Percentiles rank a stretch among this genome's conserved stretches.
phyloP scores from a whole-genome alignment of 192 early-diverging fungal genomes.

The Martensiomyces pterosporus region DNA sequence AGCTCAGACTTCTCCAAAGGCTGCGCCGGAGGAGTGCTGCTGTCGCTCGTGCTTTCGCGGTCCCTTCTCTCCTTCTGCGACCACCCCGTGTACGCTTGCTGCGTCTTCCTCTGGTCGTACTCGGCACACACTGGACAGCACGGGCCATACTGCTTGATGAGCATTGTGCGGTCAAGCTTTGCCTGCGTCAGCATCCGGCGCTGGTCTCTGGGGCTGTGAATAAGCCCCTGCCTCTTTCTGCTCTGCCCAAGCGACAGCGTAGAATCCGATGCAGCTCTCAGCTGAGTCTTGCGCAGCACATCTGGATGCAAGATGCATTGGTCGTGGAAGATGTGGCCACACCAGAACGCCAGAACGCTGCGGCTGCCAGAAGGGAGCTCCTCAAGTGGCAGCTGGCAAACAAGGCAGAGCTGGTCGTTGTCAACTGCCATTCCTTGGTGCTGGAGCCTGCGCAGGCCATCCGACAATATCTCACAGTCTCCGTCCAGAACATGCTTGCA shows the following conservation, averaged over 20 bases:
- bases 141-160: conserved; percentile 26
- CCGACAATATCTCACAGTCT: conserved; percentile 78
- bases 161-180: conserved; percentile 36
- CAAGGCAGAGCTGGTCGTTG: conserved; percentile 42
- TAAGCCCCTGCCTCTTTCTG: conserved; percentile 6
- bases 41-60: too few relatives aligned
- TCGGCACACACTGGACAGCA: conserved; percentile 36
- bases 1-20: too few relatives aligned
- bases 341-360: conserved; percentile 77
- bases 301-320: conserved; percentile 68
- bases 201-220: conserved; percentile 19
- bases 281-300: conserved; percentile 36
- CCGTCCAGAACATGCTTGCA: conserved; percentile 86
- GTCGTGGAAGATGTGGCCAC: conserved; percentile 85
- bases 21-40: too few relatives aligned
- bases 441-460: conserved; percentile 62
- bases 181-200: conserved; percentile 26
- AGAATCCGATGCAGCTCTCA: conserved; percentile 1
- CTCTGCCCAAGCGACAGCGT: not conserved
- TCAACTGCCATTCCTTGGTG: conserved; percentile 62
- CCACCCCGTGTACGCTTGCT: conserved; percentile 26
- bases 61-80: conserved; percentile 28
- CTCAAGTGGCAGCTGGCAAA: conserved; percentile 43
- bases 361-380: conserved; percentile 14
- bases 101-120: conserved; percentile 23